phyloP scores from a whole-genome alignment of 1,284 basidiomycete genomes.

The Singerocomus rubriflavus region DNA sequence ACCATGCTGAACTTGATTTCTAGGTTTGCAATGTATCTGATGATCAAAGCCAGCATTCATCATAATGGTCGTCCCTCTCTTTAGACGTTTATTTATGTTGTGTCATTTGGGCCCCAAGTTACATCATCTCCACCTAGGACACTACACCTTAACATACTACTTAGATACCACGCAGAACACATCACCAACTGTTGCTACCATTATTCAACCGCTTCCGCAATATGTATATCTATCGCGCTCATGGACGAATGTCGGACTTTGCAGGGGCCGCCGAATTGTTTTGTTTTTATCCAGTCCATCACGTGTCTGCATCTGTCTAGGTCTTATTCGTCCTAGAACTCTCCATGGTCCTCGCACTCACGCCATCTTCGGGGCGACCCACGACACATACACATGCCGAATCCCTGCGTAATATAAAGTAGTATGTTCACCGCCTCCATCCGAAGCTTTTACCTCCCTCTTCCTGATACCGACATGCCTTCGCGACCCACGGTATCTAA shows the following conservation, averaged over 20 bases:
- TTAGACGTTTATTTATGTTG: slow-evolving; percentile 10
- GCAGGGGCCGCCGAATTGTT: slow-evolving; percentile 14
- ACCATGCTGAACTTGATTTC: slow-evolving; percentile 11
- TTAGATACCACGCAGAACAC: slow-evolving; percentile 18
- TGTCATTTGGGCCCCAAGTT: slow-evolving; percentile 7
- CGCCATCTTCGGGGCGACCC: not conserved
- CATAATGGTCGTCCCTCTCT: slow-evolving; percentile 14
- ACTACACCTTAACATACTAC: slow-evolving; percentile 11
- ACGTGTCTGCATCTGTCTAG: slow-evolving; percentile 5
- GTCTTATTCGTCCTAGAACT: slow-evolving; percentile 15
- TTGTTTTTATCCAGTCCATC: slow-evolving; percentile 4
- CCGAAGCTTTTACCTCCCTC: slow-evolving; percentile 20
- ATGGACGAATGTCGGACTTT: slow-evolving; percentile 15
- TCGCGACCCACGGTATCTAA: slow-evolving; percentile 42
- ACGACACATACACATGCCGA: not conserved
- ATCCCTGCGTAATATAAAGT: slow-evolving; percentile 7
- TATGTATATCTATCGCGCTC: slow-evolving; percentile 14
- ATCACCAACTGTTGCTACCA: slow-evolving; percentile 9
- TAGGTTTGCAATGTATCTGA: slow-evolving; percentile 52
- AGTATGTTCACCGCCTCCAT: not conserved
- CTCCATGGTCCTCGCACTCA: not conserved
- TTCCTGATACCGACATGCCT: slow-evolving; percentile 37
- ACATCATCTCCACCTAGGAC: slow-evolving; percentile 1
- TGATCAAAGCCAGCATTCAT: slow-evolving; percentile 39
- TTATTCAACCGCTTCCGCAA: slow-evolving; percentile 11